Evolutionary conservation across 2,329 filamentous ascomycete species (phyloP).

Genomic region (Pseudogymnoascus sp.): DNA sequence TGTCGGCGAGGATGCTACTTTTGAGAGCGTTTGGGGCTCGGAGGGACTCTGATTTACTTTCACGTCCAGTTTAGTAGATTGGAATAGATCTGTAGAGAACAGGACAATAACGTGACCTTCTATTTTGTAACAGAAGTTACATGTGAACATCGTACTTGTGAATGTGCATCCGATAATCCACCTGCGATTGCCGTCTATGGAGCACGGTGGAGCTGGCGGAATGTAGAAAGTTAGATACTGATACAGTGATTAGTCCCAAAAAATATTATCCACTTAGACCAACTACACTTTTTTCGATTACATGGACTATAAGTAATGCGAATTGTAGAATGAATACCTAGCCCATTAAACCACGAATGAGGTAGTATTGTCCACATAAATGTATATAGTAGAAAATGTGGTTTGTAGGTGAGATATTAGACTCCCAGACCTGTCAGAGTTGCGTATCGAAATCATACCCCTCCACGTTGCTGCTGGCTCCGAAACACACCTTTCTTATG

Average conservation of each 20-base stretch:
- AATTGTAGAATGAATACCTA: background rate
- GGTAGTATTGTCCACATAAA: too few species aligned
- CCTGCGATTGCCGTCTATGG: background rate
- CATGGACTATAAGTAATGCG: background rate
- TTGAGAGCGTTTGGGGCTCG: constrained; percentile 16
- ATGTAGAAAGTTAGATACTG: background rate
- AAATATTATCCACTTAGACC: background rate
- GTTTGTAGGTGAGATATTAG: too few species aligned
- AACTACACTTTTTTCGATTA: too few species aligned
- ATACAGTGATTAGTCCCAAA: background rate
- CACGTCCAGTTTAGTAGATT: background rate
- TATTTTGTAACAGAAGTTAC: background rate
- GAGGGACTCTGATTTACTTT: background rate
- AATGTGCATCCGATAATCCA: background rate
- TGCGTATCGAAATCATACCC: too few species aligned
- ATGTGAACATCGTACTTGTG: background rate
- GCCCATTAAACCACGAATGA: too few species aligned
- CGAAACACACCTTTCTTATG: constrained; percentile 22
- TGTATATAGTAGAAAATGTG: too few species aligned
- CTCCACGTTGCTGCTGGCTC: too few species aligned
- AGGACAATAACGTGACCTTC: too few species aligned
- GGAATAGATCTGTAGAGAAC: background rate
- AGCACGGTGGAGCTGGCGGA: background rate
- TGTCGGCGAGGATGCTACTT: constrained; percentile 31
- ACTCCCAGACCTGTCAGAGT: too few species aligned